Conservation (phyloP, 495 filamentous ascomycete species). For the Neurospora sp. region DNA sequence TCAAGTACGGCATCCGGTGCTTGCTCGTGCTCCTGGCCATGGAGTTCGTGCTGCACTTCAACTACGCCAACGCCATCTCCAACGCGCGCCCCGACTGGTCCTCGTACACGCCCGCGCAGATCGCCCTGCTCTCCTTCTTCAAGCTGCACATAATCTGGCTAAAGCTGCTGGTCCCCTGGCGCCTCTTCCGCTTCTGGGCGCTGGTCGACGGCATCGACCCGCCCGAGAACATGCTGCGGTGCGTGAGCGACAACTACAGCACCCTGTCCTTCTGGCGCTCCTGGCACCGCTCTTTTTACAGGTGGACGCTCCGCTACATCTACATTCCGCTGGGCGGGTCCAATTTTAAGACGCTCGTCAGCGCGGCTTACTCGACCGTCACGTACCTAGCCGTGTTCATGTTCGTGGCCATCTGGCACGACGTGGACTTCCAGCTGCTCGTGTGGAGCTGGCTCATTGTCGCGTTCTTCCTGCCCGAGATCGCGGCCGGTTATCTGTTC, state of each 20-base stretch:
- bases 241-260: slow-evolving; percentile 91
- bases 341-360: slow-evolving; percentile 25
- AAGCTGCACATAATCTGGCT: slow-evolving; percentile 98
- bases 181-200: slow-evolving; percentile 93
- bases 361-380: slow-evolving; percentile 38
- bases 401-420: slow-evolving; percentile 97
- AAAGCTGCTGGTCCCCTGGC: slow-evolving; percentile 93
- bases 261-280: slow-evolving; percentile 88
- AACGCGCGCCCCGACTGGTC: slow-evolving; percentile 69
- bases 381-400: slow-evolving; percentile 87
- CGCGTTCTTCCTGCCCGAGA: slow-evolving; percentile 84
- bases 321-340: slow-evolving; percentile 84
- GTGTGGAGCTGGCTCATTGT: slow-evolving; percentile 97
- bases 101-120: slow-evolving; percentile 76
- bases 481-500: slow-evolving; percentile 60
- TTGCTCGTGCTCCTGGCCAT: slow-evolving; percentile 71
- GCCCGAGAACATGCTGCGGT: slow-evolving; percentile 96
- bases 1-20: slow-evolving; percentile 78
- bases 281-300: slow-evolving; percentile 92
- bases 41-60: slow-evolving; percentile 88
- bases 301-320: slow-evolving; percentile 89
- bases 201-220: slow-evolving; percentile 86
- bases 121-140: slow-evolving; percentile 88
- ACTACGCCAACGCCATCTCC: slow-evolving; percentile 89
- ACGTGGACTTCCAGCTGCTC: slow-evolving; percentile 84